phyloP scores from a whole-genome alignment of 768 basidiomycete species.

The Rickenella mellea region DNA sequence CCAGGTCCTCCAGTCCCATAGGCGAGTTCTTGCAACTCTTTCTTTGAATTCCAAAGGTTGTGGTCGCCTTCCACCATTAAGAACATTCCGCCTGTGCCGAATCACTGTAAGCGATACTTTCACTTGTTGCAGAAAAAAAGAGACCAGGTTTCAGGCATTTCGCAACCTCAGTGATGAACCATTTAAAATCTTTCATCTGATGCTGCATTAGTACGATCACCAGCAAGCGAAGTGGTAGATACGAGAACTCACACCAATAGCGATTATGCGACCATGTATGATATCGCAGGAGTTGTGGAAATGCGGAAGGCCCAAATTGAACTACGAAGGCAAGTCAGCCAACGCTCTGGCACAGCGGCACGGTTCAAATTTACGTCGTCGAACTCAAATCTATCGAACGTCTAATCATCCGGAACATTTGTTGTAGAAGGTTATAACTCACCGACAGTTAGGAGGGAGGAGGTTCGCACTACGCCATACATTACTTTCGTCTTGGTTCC shows the following conservation, averaged over 20 bases:
- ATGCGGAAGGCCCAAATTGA: background rate
- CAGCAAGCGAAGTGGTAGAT: background rate
- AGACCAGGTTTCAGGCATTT: background rate
- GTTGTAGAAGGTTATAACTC: background rate
- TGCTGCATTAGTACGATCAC: background rate
- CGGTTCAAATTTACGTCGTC: background rate
- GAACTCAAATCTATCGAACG: background rate
- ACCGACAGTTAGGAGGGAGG: slow-evolving; percentile 1
- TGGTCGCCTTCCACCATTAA: background rate
- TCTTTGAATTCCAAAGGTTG: background rate
- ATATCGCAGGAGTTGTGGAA: background rate
- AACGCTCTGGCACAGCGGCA: background rate
- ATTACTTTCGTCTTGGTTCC: background rate
- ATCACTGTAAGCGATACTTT: background rate
- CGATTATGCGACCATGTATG: background rate
- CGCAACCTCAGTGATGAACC: background rate
- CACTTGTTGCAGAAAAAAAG: background rate
- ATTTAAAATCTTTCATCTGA: background rate
- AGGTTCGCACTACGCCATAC: background rate
- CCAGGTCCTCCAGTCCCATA: background rate
- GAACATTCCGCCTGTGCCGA: background rate
- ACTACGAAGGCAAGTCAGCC: background rate
- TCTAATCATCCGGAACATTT: background rate
- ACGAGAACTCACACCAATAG: background rate
- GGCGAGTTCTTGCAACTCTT: background rate